phyloP scores from a whole-genome alignment of 1,139 yeast species.

The Debaryomyces subglobosus region DNA sequence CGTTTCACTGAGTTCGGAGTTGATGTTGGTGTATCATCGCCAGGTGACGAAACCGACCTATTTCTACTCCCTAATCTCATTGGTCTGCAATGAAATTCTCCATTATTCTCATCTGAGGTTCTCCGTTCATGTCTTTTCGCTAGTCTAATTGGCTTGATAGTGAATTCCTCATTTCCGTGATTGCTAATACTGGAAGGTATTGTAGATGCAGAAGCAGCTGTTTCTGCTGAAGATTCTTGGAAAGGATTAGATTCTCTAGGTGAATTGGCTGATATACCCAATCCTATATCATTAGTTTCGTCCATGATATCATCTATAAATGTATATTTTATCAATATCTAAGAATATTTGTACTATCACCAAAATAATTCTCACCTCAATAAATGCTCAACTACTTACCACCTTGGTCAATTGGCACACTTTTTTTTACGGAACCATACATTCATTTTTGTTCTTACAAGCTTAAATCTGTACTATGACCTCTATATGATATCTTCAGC shows the following conservation, averaged over 20 bases:
- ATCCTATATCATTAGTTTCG: conserved; percentile 3
- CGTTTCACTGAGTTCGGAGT: conserved; percentile 5
- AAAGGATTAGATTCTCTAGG: background rate
- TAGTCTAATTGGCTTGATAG: conserved; percentile 36
- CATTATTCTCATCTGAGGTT: conserved; percentile 13
- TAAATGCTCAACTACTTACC: background rate
- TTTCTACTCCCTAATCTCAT: conserved; percentile 30
- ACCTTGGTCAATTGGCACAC: background rate
- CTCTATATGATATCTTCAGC: background rate
- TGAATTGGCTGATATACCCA: background rate
- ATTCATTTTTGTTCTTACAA: background rate
- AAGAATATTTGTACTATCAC: background rate
- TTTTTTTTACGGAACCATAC: background rate
- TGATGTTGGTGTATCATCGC: conserved; percentile 9
- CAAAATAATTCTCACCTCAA: conserved; percentile 4
- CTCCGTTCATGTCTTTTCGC: conserved; percentile 29
- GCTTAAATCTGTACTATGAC: background rate
- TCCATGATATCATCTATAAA: conserved; percentile 7
- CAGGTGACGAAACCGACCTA: conserved; percentile 8
- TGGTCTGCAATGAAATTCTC: conserved; percentile 39
- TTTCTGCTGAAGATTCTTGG: background rate
- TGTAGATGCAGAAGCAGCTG: background rate
- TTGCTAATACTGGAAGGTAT: background rate
- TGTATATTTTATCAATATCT: background rate
- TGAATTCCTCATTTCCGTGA: conserved; percentile 10